phyloP scores from a whole-genome alignment of 148 eudicot genomes.

The Rhododendron henanense region DNA sequence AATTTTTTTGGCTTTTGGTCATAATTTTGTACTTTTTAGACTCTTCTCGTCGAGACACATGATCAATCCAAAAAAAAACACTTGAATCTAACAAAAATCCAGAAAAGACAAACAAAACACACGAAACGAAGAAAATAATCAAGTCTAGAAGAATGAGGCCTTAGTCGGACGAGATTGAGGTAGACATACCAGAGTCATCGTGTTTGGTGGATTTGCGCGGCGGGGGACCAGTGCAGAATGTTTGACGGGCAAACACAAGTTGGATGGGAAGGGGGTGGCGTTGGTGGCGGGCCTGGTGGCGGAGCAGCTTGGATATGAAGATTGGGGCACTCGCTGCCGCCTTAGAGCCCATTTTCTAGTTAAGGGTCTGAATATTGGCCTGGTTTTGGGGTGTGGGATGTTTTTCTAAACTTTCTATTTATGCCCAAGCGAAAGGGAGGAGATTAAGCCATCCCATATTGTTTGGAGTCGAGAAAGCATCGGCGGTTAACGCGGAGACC shows the following conservation, averaged over 20 bases:
- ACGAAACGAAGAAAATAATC: too few species aligned
- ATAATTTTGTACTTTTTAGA: too few species aligned
- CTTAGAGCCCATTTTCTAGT: conserved; percentile 20
- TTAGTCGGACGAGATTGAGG: neutral
- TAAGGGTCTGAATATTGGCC: neutral
- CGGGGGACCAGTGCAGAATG: neutral
- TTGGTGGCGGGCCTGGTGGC: conserved; percentile 11
- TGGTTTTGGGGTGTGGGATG: neutral
- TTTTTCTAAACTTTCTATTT: neutral
- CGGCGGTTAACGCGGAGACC: neutral
- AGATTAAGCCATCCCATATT: neutral
- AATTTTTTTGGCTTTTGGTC: too few species aligned
- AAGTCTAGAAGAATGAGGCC: too few species aligned
- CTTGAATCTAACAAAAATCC: too few species aligned
- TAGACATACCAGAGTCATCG: neutral
- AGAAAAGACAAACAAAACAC: too few species aligned
- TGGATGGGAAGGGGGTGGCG: neutral
- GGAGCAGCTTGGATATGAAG: conserved; percentile 13
- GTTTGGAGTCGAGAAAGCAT: neutral
- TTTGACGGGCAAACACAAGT: neutral
- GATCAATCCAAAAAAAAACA: too few species aligned
- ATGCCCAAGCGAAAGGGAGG: too few species aligned
- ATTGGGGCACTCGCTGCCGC: conserved; percentile 12
- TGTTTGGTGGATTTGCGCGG: neutral
- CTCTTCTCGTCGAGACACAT: too few species aligned